Conservation (phyloP, 2,329 filamentous ascomycete genomes). For the Arthrobotrys entomopaga region DNA sequence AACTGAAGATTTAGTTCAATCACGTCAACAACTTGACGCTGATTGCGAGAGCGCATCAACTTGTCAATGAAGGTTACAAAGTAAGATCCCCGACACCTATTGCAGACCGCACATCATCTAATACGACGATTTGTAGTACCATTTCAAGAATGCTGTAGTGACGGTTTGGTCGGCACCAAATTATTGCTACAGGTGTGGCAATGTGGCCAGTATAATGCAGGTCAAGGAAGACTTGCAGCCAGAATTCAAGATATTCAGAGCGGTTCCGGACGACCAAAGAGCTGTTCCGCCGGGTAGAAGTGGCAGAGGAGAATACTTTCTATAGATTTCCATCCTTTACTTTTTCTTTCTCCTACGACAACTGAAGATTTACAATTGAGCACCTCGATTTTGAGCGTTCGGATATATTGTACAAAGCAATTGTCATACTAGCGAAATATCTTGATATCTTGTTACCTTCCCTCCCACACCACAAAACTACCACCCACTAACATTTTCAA, state of each 20-base stretch:
- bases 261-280: constrained; percentile 84
- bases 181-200: constrained; percentile 66
- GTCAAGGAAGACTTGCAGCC: constrained; percentile 85
- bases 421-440: constrained; percentile 39
- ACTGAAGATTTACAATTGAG: not conserved
- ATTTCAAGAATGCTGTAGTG: constrained; percentile 93
- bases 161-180: constrained; percentile 72
- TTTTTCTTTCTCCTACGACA: constrained; percentile 2
- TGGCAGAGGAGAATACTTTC: constrained; percentile 76
- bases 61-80: constrained; percentile 82
- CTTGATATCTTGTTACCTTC: constrained; percentile 1
- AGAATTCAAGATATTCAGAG: constrained; percentile 90
- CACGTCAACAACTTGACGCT: constrained; percentile 78
- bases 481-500: constrained; percentile 6
- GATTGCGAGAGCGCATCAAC: constrained; percentile 77
- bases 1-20: constrained; percentile 68
- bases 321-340: constrained; percentile 63
- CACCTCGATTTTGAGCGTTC: constrained; percentile 27
- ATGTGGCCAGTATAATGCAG: constrained; percentile 83
- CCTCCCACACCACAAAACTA: too few species aligned
- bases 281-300: constrained; percentile 78
- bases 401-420: constrained; percentile 44
- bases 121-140: constrained; percentile 70
- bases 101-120: not conserved
- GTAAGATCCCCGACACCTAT: constrained; percentile 60